Evolutionary conservation across 2,329 filamentous ascomycete species (phyloP), one percentile per base, ranked within the genome.

Genomic region (Neopestalotiopsis clavispora): DNA sequence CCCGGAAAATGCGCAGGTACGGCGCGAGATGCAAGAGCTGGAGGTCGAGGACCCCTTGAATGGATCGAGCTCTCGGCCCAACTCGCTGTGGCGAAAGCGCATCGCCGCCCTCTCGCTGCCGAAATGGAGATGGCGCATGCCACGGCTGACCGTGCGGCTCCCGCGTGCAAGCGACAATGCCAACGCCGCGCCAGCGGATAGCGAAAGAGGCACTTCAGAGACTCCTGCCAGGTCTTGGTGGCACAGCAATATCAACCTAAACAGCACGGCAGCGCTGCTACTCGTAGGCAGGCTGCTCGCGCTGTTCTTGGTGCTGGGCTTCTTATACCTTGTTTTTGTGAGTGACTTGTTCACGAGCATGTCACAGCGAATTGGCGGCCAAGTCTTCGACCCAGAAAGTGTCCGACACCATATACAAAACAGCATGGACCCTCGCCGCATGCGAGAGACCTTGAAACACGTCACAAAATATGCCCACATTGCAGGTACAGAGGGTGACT

Each of bases 401-500:
- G 89, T 98, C 69, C 90, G 94, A 68, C 84, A 88, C 69, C 93
- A 92, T 80, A 87, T 97, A 32, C 90, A 96, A 78, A 85, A 86
- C 63, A 90, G 89, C 74, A 88, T 97, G 72, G 91, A 97, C 75
- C 84, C 89, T 67, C 85, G 86, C 69, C 85, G 87, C 65, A 92
- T 96, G 78, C 87, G 90, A 71, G 90, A 93, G 56, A 92, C 93
- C 69, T 82, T 97, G 69, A 84, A 88, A 75, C 92, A 95, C 76
- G 90, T 95, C 71, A 95, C 94, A 4, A 88, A 88, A 68, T 97
- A 93, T 78, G 93, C 96, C 71, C 96, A 98, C 80, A 86, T 98
- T 71, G 96, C 94, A 2, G 96, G 96, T n/a, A 97, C 94, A 3
- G 92, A 97, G 82, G 96, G 96, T 62, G 95, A 97, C 81, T 94